Evolutionary conservation across 148 eudicot genomes (phyloP), one percentile per base, ranked within the genome.

Genomic region (Rhododendron griersonianum): DNA sequence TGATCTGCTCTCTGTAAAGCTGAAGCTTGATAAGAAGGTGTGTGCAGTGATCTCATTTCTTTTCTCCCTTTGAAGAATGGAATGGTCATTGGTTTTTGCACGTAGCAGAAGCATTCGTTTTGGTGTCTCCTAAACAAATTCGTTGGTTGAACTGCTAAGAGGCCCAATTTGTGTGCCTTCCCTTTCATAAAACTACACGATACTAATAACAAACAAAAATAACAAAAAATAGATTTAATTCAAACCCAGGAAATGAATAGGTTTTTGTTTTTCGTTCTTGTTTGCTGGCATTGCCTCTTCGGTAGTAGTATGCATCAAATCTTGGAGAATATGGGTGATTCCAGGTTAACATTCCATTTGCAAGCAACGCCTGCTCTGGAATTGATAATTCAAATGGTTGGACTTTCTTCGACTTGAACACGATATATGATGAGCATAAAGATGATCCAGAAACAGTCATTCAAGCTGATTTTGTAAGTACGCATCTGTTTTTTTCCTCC

Each of bases 11-110:
- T 90, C 94, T 61, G 91, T 93, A 50, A 95, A 92, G 91, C 95
- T 95, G 53, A 92, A 87, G 82, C 85, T 93, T 39, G 98, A 95
- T 90, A 87, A 37, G 87, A 95, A 95, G 95, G 98, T 95, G 84
- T 35, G 33, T 28, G 8, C 69, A 41, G 39, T 65, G 37, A 25
- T n/a, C 63, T 1, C n/a, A 21, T 18, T 67, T 76, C 25, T 25
- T 51, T 83, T 13, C 78, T 55, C 80, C 21, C 53, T 11, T 51
- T n/a, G 41, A 47, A 11, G 35, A 2, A 30, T 41, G 33, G 15
- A 45, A 7, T 82, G 21, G 84, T 44, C 39, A 74, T 30, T 88
- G 51, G 76, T 81, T 33, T 85, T 57, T 18, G 82, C 28, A 41
- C 9, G 7, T 45, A 80, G 63, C 51, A 80, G 2, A 53, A 11